Conservation (phyloP, 176 grass and related monocot species). For the Musa acuminata region DNA sequence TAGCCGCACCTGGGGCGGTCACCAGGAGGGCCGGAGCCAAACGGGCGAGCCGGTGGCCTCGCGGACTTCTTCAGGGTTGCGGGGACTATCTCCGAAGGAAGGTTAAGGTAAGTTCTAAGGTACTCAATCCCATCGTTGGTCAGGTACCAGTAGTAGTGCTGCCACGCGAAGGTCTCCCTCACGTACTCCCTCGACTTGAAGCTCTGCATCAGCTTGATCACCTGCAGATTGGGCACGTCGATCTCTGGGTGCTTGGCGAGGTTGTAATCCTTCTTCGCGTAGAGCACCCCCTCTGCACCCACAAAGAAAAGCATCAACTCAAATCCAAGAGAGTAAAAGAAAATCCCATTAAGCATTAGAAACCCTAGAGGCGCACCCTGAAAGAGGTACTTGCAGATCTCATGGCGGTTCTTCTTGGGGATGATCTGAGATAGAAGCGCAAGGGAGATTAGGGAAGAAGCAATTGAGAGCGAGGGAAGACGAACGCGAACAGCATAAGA, state of each 20-base stretch:
- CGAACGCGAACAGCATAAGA: background rate
- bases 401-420: conserved; percentile 95
- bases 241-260: conserved; percentile 84
- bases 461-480: background rate
- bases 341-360: background rate
- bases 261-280: conserved; percentile 97
- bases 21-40: conserved; percentile 71
- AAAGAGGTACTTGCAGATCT: conserved; percentile 99
- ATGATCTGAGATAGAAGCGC: conserved; percentile 55
- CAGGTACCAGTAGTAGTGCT: conserved; percentile 97
- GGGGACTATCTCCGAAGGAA: conserved; percentile 91
- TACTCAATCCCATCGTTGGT: conserved; percentile 94
- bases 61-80: conserved; percentile 86
- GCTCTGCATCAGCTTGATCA: conserved; percentile 99
- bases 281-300: conserved; percentile 73
- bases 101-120: conserved; percentile 80
- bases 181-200: conserved; percentile 98
- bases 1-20: conserved; percentile 68
- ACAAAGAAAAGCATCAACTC: background rate
- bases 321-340: background rate
- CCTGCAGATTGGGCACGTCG: conserved; percentile 84
- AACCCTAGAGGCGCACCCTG: conserved; percentile 28
- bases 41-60: conserved; percentile 61
- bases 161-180: conserved; percentile 96
- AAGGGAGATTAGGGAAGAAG: background rate